A percentile compares a stretch with the other conserved stretches of the same genome.
These are phyloP conservation scores for Croton laevigatus DNA, from an alignment of 441 rosid genomes.

Conservation along the genomic window DNA sequence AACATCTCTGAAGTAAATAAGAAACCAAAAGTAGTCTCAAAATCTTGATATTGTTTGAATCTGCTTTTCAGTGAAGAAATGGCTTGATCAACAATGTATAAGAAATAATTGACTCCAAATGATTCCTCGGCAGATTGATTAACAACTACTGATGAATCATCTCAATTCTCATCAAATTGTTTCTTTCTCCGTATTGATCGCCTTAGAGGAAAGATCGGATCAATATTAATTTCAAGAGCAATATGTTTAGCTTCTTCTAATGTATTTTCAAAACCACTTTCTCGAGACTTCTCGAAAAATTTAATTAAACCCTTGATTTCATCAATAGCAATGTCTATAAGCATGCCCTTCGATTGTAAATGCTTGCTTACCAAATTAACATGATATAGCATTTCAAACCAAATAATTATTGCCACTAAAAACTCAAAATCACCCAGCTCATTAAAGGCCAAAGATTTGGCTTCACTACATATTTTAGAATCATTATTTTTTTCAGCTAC, in stretches of 20 bases:
- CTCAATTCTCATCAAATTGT: too few species aligned
- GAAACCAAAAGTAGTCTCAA: too few species aligned
- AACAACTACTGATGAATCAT: too few species aligned
- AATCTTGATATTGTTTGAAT: too few species aligned
- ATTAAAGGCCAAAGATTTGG: conserved; percentile 2
- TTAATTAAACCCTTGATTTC: conserved; percentile 4
- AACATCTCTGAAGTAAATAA: too few species aligned
- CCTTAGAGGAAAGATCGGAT: too few species aligned
- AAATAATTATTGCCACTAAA: not conserved
- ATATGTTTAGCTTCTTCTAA: not conserved
- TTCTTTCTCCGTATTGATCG: too few species aligned
- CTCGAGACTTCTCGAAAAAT: conserved; percentile 7
- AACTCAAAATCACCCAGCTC: conserved; percentile 9
- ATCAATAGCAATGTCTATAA: not conserved
- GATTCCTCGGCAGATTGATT: too few species aligned
- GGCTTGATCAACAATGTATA: too few species aligned
- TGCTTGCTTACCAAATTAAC: too few species aligned
- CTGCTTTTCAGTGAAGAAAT: too few species aligned
- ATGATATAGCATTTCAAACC: not conserved
- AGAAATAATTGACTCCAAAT: too few species aligned
- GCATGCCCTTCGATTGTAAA: conserved; percentile 4
- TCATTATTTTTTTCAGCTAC: not conserved
- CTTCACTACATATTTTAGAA: not conserved
- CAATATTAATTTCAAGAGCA: not conserved
- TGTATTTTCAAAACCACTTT: not conserved